These are phyloP conservation scores for Blastocystis sp. DNA, from an alignment of 352 stramenopile genomes.

Conservation along the genomic window DNA sequence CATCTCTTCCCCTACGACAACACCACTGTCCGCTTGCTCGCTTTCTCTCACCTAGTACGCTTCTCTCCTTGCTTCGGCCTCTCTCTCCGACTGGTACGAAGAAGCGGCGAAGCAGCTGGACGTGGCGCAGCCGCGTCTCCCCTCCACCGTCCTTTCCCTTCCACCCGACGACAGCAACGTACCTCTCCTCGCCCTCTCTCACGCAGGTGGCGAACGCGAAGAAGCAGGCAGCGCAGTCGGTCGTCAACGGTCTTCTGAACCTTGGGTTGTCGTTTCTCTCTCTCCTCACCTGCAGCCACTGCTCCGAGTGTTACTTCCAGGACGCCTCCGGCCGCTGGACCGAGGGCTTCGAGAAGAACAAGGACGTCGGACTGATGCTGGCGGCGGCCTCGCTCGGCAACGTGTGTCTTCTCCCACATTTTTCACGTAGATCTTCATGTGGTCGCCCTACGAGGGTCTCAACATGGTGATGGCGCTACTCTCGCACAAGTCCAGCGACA, in stretches of 20 bases:
- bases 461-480: conserved; percentile 11
- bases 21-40: not conserved
- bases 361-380: conserved; percentile 11
- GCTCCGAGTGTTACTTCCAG: conserved; percentile 17
- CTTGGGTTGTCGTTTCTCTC: not conserved
- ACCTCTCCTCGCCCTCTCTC: not conserved
- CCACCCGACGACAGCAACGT: not conserved
- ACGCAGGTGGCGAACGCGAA: not conserved
- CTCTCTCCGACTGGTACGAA: conserved; percentile 36
- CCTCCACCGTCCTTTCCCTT: conserved; percentile 1
- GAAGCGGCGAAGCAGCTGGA: conserved; percentile 24
- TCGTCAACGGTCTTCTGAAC: conserved; percentile 45
- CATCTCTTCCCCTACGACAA: not conserved
- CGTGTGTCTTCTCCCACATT: not conserved
- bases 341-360: conserved; percentile 36
- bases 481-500: not conserved
- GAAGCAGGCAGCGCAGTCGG: not conserved
- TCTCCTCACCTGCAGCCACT: not conserved
- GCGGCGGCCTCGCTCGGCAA: not conserved
- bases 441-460: conserved; percentile 10
- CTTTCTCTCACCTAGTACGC: not conserved
- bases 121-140: not conserved
- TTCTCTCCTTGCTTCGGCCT: conserved; percentile 20
- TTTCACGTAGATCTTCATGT: not conserved
- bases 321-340: conserved; percentile 21